Base-by-base conservation (phyloP, 768 basidiomycete genomes). In the Lactifluus hygrophoroides region DNA sequence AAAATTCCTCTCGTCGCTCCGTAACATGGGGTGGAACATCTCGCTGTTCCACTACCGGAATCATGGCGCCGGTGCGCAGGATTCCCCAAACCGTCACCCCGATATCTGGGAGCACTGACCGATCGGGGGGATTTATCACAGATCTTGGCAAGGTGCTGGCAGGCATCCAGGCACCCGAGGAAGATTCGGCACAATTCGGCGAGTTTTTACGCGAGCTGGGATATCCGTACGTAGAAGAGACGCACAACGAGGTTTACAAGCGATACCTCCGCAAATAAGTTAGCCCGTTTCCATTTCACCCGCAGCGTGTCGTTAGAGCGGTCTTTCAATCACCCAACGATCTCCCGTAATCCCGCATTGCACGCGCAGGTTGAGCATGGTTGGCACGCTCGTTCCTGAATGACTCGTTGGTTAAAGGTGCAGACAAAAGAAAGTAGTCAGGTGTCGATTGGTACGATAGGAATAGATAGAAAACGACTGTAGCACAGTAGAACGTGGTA, bases 11-110 rank as follows among this genome's bases (percentile, higher is more conserved):
- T 76, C 85, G 28, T 89, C 88, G 3, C 69, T 99, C 45, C 86
- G 86, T 32, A 54, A 59, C 25, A 75, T 80, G 19, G 85, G 84
- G 25, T 97, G 94, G 94, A 97, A 94, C 70, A 91, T 99, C 49
- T 88, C 93, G 1, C 70, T 99, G 63, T 99, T 98, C 75, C 96
- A 99, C 70, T 99, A 99, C 72, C 81, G 96, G 55, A 97, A 98
- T 69, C 95, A 98, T 59, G 96, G 96, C 30, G 92, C 88, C 68
- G 94, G 94, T 91, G 64, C 58, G 86, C 76, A 14, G 9, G 44
- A 2, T 30, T 1, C 3, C 10, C 48, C 19, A 27, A 28, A n/a
- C 11, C 7, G 14, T 13, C 28, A 52, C 49, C 42, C 10, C 21
- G 35, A n/a, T 50, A 28, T 23, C 2, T 17, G 5, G 37, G 40